Percentiles rank a stretch among this genome's conserved stretches.
phyloP scores from a whole-genome alignment of 805 yeast species.

The Candida sonorensis region DNA sequence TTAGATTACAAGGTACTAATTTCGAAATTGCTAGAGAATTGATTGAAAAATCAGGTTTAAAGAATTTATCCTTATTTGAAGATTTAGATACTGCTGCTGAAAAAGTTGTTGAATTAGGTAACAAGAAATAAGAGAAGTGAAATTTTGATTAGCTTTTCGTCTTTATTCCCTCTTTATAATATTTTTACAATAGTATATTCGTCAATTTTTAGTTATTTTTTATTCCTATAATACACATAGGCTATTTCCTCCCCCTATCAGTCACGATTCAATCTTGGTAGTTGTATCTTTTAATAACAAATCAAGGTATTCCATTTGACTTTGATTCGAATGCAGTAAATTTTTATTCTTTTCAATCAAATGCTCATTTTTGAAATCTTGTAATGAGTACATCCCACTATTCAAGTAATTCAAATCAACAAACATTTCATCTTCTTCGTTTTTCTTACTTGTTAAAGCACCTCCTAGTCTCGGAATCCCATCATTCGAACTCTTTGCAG shows the following conservation, averaged over 20 bases:
- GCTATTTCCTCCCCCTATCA: too few relatives aligned
- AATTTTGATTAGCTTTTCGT: too few relatives aligned
- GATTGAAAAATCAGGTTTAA: slow-evolving; percentile 81
- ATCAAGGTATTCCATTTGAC: slow-evolving; percentile 28
- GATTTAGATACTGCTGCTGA: slow-evolving; percentile 97
- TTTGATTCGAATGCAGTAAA: slow-evolving; percentile 18
- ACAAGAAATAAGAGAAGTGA: background rate
- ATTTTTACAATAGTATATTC: too few relatives aligned
- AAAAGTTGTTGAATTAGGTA: slow-evolving; percentile 72
- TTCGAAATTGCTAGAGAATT: slow-evolving; percentile 81
- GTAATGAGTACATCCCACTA: slow-evolving; percentile 26
- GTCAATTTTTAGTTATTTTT: too few relatives aligned
- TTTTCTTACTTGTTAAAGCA: slow-evolving; percentile 59
- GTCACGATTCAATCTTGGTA: too few relatives aligned
- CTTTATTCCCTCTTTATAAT: too few relatives aligned
- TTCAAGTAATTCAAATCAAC: slow-evolving; percentile 40
- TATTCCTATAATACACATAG: background rate
- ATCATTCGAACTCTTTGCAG: slow-evolving; percentile 57
- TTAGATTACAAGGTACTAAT: slow-evolving; percentile 98
- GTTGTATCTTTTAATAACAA: slow-evolving; percentile 21
- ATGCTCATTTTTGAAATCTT: slow-evolving; percentile 18
- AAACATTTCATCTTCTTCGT: slow-evolving; percentile 54
- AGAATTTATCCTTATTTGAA: slow-evolving; percentile 78
- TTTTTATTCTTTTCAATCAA: slow-evolving; percentile 14
- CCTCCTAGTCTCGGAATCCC: slow-evolving; percentile 58